phyloP scores from a whole-genome alignment of 192 early-diverging fungal species.

The Thamnidium elegans region DNA sequence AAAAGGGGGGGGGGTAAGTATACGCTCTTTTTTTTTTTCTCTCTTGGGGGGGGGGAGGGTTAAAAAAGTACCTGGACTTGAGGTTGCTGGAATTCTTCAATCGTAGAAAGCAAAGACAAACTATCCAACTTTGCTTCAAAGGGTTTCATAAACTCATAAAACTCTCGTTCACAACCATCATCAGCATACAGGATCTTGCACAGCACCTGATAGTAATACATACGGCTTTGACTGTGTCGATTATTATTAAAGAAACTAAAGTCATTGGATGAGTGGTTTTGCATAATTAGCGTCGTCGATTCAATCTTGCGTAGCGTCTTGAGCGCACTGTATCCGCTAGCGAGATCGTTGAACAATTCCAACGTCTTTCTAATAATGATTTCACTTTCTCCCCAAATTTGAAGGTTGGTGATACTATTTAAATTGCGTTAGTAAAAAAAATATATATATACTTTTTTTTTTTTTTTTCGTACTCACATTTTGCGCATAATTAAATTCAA shows the following conservation, averaged over 20 bases:
- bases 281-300: constrained; percentile 61
- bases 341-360: constrained; percentile 71
- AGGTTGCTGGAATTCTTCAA: constrained; percentile 53
- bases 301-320: constrained; percentile 75
- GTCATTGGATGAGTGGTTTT: constrained; percentile 65
- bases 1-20: constrained; percentile 15
- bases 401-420: constrained; percentile 56
- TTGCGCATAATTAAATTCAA: constrained; percentile 62
- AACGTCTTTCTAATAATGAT: constrained; percentile 60
- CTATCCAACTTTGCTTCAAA: constrained; percentile 55
- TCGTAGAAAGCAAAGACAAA: constrained; percentile 49
- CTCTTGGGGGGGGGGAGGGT: no score
- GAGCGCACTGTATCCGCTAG: constrained; percentile 66
- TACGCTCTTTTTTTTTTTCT: no score
- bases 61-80: constrained; percentile 45
- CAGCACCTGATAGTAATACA: constrained; percentile 75
- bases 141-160: constrained; percentile 71
- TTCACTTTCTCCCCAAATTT: constrained; percentile 56
- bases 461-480: constrained; percentile 29
- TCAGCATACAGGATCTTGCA: constrained; percentile 74
- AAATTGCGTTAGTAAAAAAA: constrained; percentile 13
- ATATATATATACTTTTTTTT: not conserved
- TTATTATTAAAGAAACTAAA: constrained; percentile 70
- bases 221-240: constrained; percentile 57
- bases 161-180: constrained; percentile 46